phyloP scores from a whole-genome alignment of 2,329 filamentous ascomycete species.

The Penicillium sclerotiorum region DNA sequence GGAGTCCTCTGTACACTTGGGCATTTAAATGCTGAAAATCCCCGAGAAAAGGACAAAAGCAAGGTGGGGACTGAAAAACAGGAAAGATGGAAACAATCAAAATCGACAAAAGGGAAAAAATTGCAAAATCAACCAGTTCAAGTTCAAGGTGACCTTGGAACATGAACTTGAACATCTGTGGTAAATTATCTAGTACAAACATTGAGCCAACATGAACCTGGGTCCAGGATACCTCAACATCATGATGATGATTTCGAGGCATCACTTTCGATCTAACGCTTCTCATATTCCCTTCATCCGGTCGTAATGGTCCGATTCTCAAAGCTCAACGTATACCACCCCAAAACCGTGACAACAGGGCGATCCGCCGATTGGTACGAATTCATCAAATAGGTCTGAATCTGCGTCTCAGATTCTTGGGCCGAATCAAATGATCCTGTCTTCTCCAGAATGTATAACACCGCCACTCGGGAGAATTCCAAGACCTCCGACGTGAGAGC shows the following conservation, averaged over 20 bases:
- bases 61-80: not conserved
- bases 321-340: conserved; percentile 39
- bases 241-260: too few species aligned
- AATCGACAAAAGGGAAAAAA: too few species aligned
- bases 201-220: too few species aligned
- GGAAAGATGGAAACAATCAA: not conserved
- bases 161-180: too few species aligned
- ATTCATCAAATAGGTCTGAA: conserved; percentile 35
- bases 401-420: conserved; percentile 30
- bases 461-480: conserved; percentile 39
- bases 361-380: conserved; percentile 26
- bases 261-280: too few species aligned
- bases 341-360: conserved; percentile 23
- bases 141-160: too few species aligned
- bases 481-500: conserved; percentile 27
- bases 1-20: too few species aligned
- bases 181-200: too few species aligned
- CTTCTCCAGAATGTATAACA: conserved; percentile 46
- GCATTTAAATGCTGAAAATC: too few species aligned
- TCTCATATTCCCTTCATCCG: conserved; percentile 3
- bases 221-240: too few species aligned
- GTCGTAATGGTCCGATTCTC: conserved; percentile 37
- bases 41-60: too few species aligned
- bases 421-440: conserved; percentile 35
- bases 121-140: too few species aligned